Evolutionary conservation across 257 asterid species (phyloP), one percentile per base, ranked within the genome.

Genomic region (Fraxinus americana): DNA sequence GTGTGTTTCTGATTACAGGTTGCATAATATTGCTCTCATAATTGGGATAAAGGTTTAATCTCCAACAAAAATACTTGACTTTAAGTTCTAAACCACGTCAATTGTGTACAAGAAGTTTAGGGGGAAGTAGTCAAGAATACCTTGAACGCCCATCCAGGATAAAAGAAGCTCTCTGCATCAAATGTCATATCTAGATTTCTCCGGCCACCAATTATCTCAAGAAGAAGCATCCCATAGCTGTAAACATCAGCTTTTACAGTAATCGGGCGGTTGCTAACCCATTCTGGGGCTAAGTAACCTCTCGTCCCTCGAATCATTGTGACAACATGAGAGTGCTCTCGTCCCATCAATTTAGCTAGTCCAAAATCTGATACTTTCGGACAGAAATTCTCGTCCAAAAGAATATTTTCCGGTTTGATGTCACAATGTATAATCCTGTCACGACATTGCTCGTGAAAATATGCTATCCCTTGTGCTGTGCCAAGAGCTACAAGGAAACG

Each of bases 141-240:
- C 98, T 94, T 94, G 87, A 88, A 94, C 36, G 98, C 98, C 98
- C 98, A 92, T n/a, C 98, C 97, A 21, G 98, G 98, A 72, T 87
- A 94, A 48, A 92, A 94, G 89, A 94, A 94, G 76, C 88, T 90
- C 32, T 90, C 97, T 32, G 90, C 91, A 75, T 90, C 92, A 69
- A 75, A 89, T 78, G 83, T 89, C 97, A 94, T 94, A 36, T 94
- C 97, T 19, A 92, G 91, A 78, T 94, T 94, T 81, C 98, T 87
- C 79, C 98, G 82, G 16, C 98, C 98, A 5, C 98, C 97, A 32
- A 94, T 79, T 14, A 92, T 92, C 89, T 94, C 98, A 11, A 94
- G 79, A 38, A 94, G 86, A 39, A 94, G 97, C 98, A 94, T 94
- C 35, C 98, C 98, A 0, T 91, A 93, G 78, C 98, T 94, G 80